These are phyloP conservation scores for Pyrenochaeta sp. DNA, from an alignment of 2,329 filamentous ascomycete genomes.

Conservation along the genomic window DNA sequence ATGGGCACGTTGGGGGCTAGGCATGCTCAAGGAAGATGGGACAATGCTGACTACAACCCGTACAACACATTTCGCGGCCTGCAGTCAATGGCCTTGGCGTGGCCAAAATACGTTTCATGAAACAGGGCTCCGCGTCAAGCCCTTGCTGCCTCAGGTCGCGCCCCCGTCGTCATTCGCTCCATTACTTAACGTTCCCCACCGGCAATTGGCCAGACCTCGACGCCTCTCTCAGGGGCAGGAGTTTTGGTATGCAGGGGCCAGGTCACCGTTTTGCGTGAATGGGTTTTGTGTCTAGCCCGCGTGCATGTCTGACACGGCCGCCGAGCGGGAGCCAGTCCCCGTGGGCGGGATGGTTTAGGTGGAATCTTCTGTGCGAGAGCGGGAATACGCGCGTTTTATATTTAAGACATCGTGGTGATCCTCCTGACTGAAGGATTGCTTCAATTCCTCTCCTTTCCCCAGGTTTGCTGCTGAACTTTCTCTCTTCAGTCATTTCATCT, in stretches of 20 bases:
- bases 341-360: slow-evolving; percentile 25
- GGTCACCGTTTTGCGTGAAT: slow-evolving; percentile 4
- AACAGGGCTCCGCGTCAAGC: slow-evolving; percentile 26
- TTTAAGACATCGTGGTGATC: slow-evolving; percentile 17
- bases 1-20: slow-evolving; percentile 1
- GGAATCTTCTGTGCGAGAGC: slow-evolving; percentile 25
- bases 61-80: slow-evolving; percentile 11
- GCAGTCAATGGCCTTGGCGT: slow-evolving; percentile 20
- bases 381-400: slow-evolving; percentile 23
- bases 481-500: background rate
- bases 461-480: background rate
- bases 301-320: slow-evolving; percentile 16
- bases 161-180: slow-evolving; percentile 28
- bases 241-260: background rate
- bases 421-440: slow-evolving; percentile 9
- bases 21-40: background rate
- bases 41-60: slow-evolving; percentile 11
- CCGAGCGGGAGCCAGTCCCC: slow-evolving; percentile 24
- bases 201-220: slow-evolving; percentile 34
- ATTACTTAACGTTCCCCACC: slow-evolving; percentile 22
- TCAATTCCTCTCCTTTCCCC: slow-evolving; percentile 1
- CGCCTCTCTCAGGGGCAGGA: slow-evolving; percentile 34
- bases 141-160: slow-evolving; percentile 30
- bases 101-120: slow-evolving; percentile 34
- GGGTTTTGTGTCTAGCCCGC: background rate